Base-by-base conservation (phyloP, 169 alveolate genomes). In the Plasmodium gaboni region DNA sequence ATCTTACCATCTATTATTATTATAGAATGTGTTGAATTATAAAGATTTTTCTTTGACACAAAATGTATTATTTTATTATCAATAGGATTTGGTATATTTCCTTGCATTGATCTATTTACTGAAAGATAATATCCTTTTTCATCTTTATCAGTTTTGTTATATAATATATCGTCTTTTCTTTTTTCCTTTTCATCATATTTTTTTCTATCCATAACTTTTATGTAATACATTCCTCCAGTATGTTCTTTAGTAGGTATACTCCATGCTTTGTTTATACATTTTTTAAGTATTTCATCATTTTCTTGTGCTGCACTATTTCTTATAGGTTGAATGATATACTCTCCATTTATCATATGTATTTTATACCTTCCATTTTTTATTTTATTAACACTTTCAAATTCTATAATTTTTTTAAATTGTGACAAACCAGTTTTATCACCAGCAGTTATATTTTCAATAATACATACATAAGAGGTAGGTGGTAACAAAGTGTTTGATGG, bases 191-290 rank as follows among this genome's bases (percentile, higher is more conserved):
- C 24, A 57, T 57, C 8, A 17, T n/a, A 17, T 17, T 19, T 63
- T 24, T 63, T 26, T 2, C 3, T 26, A 63, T 63, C 60, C 15
- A 12, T 53, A 8, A 73, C 38, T 59, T 73, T 69, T 26, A 73
- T 71, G 19, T 24, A 19, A 59, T 32, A 73, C 44, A 32, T 57
- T 19, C 17, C 32, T 4, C 17, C n/a, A 2, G 0, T 26, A 19
- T 48, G 38, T 6, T 32, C 72, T 22, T 73, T 73, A 1, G 4
- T 38, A 38, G 46, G 10, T 73, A 59, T 26, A 19, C 60, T 32
- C 70, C 70, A 73, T 44, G 70, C 87, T n/a, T 73, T n/a, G 55
- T 9, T 57, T 57, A 73, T 73, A 64, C 87, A 73, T n/a, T n/a
- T 9, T 8, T 73, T 9, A 48, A 73, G 19, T 55, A 73, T 38